Base-by-base conservation (phyloP, 192 early-diverging fungal genomes). In the Globomyces pollinis-pini region DNA sequence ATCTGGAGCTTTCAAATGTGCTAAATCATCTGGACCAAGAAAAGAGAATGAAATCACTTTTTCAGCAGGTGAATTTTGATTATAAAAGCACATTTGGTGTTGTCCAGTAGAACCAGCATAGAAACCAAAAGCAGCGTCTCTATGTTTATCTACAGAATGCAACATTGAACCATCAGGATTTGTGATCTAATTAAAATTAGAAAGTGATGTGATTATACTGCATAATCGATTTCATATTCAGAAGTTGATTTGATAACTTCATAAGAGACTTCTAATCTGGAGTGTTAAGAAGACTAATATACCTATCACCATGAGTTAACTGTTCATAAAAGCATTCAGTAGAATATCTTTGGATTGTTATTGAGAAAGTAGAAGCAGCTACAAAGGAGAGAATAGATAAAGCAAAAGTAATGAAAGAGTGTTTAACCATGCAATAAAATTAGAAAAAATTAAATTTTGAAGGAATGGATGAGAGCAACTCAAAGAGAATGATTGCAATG, bases 71-170 rank as follows among this genome's bases (percentile, higher is more conserved):
- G 73, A 49, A 13, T 36, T 36, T 62, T 52, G 63, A 69, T 91
- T 91, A 61, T 78, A 83, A 68, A 91, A 91, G 70, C 89, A 91
- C 67, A 84, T 87, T 11, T 69, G 73, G 59, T 88, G 77, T 57
- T 72, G 69, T 44, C 89, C 89, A 20, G 68, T 67, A 4, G 39
- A 20, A 21, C 70, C 66, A 16, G 86, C 81, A 15, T 60, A 58
- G 50, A 65, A 73, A 11, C 65, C 68, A 49, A 62, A 69, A 0
- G 63, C 55, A 52, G 45, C 42, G 28, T 30, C 60, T 33, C 61
- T 47, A 43, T 69, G n/a, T 6, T 21, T 35, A 29, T 43, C 26
- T 11, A 64, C 56, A 20, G 26, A 45, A 59, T 67, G 54, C 8
- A 79, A 44, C 8, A 49, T 42, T 11, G 38, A 32, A 23, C 30